These are phyloP conservation scores for Toxicodendron radicans DNA, from an alignment of 345 rosid species.

Conservation along the genomic window DNA sequence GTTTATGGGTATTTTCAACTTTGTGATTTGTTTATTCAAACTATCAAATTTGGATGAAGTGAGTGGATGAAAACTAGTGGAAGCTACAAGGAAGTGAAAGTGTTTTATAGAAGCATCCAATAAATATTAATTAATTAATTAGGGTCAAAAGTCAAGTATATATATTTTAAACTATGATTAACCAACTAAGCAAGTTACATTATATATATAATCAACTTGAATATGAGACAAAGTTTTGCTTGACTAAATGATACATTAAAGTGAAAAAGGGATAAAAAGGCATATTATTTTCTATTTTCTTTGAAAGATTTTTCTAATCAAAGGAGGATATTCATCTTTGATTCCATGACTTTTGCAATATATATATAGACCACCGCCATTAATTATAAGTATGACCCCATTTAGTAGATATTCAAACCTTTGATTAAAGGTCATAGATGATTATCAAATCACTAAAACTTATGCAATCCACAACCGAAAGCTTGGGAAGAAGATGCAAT, in stretches of 20 bases:
- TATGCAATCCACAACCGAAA: not conserved
- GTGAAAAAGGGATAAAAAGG: not conserved
- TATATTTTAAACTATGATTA: too few relatives aligned
- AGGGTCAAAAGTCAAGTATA: not conserved
- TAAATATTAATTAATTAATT: too few relatives aligned
- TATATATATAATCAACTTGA: not conserved
- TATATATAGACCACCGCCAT: not conserved
- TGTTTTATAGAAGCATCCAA: not conserved
- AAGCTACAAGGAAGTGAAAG: conserved; percentile 7
- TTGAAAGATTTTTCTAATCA: not conserved
- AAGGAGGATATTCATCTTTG: not conserved
- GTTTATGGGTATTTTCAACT: not conserved
- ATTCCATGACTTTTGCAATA: not conserved
- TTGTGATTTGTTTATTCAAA: conserved; percentile 2
- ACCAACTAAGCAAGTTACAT: not conserved
- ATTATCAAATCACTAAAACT: too few relatives aligned
- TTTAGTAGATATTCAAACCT: too few relatives aligned
- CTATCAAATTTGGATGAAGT: not conserved
- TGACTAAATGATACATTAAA: not conserved
- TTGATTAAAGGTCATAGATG: too few relatives aligned
- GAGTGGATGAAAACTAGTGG: too few relatives aligned
- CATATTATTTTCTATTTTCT: not conserved
- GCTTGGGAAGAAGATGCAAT: not conserved
- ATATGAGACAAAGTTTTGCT: not conserved
- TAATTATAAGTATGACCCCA: too few relatives aligned